Evolutionary conservation across 83 land plant species (phyloP), one percentile per base, ranked within the genome.

Genomic region (Isoetes engelmannii): DNA sequence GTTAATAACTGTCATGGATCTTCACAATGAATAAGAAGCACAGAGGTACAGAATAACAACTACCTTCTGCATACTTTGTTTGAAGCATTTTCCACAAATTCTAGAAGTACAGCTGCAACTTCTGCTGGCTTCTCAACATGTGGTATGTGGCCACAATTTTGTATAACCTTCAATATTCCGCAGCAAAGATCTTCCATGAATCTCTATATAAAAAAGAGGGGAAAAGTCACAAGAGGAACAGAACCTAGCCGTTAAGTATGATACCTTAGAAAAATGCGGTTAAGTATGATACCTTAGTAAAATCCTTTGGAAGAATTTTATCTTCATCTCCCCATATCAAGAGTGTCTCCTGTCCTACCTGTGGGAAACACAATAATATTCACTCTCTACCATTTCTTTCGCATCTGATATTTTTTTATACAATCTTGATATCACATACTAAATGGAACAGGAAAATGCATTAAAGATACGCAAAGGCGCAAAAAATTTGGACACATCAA

Each of bases 311-410:
- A 59, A 92, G 71, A n/a, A 92, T 81, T 48, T 69, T 81, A 70
- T 92, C 97, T 63, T 81, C 70, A 73, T 92, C 94, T 47, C 97
- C 97, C 97, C 97, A 92, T 66, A 92, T 86, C 58, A 92, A 79
- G 10, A 92, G 88, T 12, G 86, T 80, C 71, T 84, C 82, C 51
- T 88, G 87, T 45, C 79, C 74, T 20, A 88, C 80, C 93, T 91
- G 80, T 66, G 73, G 17, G 15, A 51, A 12, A 3, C 13, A 51
- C 55, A 12, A 15, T 51, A 3, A 12, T 17, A 51, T 12, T 17
- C 17, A 15, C 55, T 12, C 55, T 51, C 55, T 28, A 28, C 37
- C 37, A 28, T 28, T 50, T 51, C 17, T 17, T 12, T 12, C 17
- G 55, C 3, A 51, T 12, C 1, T 51, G 55, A 12, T 51, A 3